Base-by-base conservation (phyloP, 805 yeast genomes). In the Saccharomyces mikatae region DNA sequence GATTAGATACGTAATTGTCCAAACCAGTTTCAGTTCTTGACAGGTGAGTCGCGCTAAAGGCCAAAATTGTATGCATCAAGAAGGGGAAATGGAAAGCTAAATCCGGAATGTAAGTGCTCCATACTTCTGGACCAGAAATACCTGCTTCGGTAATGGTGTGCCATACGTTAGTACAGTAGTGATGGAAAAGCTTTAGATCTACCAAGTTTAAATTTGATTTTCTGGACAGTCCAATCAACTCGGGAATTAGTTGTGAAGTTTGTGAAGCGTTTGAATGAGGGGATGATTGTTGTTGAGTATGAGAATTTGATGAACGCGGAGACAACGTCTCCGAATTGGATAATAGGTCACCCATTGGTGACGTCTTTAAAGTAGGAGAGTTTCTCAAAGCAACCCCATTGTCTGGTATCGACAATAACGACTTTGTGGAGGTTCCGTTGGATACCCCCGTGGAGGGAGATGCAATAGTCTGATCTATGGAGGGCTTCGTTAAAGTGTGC, bases 1-100 rank as follows among this genome's bases (percentile, higher is more conserved):
- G 97, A 48, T 83, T 77, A 0, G 95, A 87, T 6, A 89, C 92
- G 60, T 87, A 84, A 62, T 84, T 85, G 62, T 87, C 94, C 58
- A 87, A 76, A 0, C 91, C 89, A 48, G 82, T 76, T 60, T 86
- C 89, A 2, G 86, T 83, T 57, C 96, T 73, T 6, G 94, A 83
- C 48, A 91, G 72, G 72, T 92, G 97, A 0, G 97, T 89, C 1
- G 97, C 97, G 54, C 96, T 84, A 62, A 92, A 87, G 22, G 96
- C 96, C 52, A 92, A 74, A 14, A 92, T 77, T 0, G 96, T 84
- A 67, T 92, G 97, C 97, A 92, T 89, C 61, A 92, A 75, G 64
- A 89, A 90, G 17, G 96, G 96, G 67, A 84, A 84, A 54, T 84
- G 81, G 71, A 91, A 89, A 4, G 97, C 96, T 56, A 91, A 75